phyloP scores from a whole-genome alignment of 1,139 yeast genomes.

The Yueomyces sp. region DNA sequence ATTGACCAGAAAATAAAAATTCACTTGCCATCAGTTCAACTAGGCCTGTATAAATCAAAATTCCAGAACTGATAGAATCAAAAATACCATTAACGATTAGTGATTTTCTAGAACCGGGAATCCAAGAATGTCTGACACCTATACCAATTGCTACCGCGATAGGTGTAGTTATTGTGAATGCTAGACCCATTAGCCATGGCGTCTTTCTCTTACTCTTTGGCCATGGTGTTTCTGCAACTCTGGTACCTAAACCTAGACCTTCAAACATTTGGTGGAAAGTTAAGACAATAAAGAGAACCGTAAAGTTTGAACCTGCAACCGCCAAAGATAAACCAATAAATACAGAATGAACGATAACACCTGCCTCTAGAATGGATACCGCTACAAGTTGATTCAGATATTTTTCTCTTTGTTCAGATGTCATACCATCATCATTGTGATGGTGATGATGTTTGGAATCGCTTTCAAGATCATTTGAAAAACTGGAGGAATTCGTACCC shows the following conservation, averaged over 20 bases:
- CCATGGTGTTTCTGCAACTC: conserved; percentile 67
- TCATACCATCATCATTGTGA: not conserved
- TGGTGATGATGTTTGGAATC: not conserved
- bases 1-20: conserved; percentile 57
- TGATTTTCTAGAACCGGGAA: conserved; percentile 51
- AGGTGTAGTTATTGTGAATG: conserved; percentile 64
- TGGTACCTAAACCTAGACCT: conserved; percentile 80
- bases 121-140: conserved; percentile 58
- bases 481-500: not conserved
- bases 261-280: conserved; percentile 87
- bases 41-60: conserved; percentile 68
- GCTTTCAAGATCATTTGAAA: not conserved
- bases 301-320: conserved; percentile 63
- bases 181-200: conserved; percentile 48
- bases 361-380: conserved; percentile 60
- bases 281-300: conserved; percentile 63
- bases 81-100: conserved; percentile 64
- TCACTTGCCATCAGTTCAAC: conserved; percentile 85
- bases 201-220: conserved; percentile 29
- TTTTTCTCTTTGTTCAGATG: conserved; percentile 3
- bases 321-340: conserved; percentile 67
- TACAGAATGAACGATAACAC: conserved; percentile 68
- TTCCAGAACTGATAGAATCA: conserved; percentile 75
- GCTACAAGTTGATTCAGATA: conserved; percentile 26
- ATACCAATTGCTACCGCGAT: conserved; percentile 74